Evolutionary conservation across 2,329 filamentous ascomycete species (phyloP), one percentile per base, ranked within the genome.

Genomic region (Paramyrothecium sp.): DNA sequence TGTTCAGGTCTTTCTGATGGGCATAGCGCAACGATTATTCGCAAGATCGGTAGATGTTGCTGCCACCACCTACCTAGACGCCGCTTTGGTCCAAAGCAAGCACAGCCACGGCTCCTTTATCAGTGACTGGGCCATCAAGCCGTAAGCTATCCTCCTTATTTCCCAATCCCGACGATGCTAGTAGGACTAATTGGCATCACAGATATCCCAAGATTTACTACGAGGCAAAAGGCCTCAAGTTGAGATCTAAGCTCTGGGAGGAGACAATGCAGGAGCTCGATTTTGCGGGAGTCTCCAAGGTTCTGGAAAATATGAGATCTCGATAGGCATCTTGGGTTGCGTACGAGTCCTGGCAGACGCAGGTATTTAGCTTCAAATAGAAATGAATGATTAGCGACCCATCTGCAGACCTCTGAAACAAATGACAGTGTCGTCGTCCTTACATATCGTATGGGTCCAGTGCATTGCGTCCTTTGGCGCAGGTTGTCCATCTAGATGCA

Each of bases 211-310:
- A 60, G 13, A 62, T 69, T 3, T 56, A 71, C 11, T 76, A 78
- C 30, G 69, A 64, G 0, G 55, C 67, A 0, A 69, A 77, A 21
- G 75, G 74, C 0, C 67, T 68, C 22, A 58, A 62, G 2, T 57
- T 75, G 19, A 71, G 60, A n/a, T 66, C 77, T 2, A 64, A 63
- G 17, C 54, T 78, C 3, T 80, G 75, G 76, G 60, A 69, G 1
- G 74, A 76, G 60, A 77, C 73, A 7, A 56, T 76, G 51, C 54
- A 61, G 2, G 69, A 72, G 33, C 66, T 75, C n/a, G 65, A 65
- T 0, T 75, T 76, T 60, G 68, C 66, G 19, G 54, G 49, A 7
- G 65, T 21, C 22, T 66, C 7, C 53, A 66, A n/a, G 56, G 50
- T 1, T 61, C 63, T 20, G 16, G 65, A 3, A 49, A 56, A 11